Evolutionary conservation across 345 rosid genomes (phyloP).

Genomic region (Populus deltoides): DNA sequence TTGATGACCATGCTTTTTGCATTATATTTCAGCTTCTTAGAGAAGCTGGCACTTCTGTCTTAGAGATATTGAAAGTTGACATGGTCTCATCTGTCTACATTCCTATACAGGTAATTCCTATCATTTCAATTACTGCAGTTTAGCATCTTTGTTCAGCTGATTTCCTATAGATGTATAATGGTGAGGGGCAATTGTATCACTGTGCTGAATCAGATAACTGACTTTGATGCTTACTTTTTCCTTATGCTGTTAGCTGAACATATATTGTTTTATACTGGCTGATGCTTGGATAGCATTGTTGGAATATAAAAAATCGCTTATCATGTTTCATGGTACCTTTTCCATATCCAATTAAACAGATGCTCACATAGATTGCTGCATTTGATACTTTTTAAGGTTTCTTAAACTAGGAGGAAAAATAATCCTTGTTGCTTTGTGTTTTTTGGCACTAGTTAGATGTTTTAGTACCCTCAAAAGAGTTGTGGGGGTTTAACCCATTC

Average conservation of each 20-base stretch:
- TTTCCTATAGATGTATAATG: slow-evolving; percentile 1
- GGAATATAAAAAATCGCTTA: neutral
- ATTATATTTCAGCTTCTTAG: slow-evolving; percentile 69
- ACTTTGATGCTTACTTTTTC: neutral
- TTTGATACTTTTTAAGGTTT: slow-evolving; percentile 9
- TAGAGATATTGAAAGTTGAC: slow-evolving; percentile 90
- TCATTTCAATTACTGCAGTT: slow-evolving; percentile 16
- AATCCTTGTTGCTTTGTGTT: neutral
- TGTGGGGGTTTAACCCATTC: no score
- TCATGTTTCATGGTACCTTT: neutral
- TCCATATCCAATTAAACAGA: neutral
- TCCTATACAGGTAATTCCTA: slow-evolving; percentile 63
- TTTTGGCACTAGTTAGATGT: neutral
- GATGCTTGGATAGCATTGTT: slow-evolving; percentile 6
- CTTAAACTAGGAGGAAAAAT: neutral
- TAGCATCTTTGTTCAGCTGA: slow-evolving; percentile 11
- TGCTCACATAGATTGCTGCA: neutral
- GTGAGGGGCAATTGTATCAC: neutral
- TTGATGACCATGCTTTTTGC: slow-evolving; percentile 19
- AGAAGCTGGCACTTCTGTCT: slow-evolving; percentile 67
- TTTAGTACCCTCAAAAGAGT: neutral
- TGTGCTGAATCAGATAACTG: no score
- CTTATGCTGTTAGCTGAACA: neutral
- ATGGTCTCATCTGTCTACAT: slow-evolving; percentile 73
- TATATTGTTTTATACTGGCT: slow-evolving; percentile 1